Base-by-base conservation (phyloP, 1,139 yeast genomes). In the Geotrichum phurueaensis region DNA sequence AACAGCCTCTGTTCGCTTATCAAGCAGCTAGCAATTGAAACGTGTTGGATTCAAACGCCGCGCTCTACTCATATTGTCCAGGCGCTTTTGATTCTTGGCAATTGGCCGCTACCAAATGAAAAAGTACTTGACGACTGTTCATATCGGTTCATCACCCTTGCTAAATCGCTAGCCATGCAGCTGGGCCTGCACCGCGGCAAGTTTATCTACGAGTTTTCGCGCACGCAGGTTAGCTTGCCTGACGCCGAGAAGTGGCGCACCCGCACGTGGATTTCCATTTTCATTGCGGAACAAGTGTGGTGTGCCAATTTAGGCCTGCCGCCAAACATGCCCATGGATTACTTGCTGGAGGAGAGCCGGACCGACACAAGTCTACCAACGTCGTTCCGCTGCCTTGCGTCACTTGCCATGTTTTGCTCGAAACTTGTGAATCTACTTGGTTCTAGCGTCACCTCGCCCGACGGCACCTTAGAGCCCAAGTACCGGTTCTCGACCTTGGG, bases 211-310 rank as follows among this genome's bases (percentile, higher is more conserved):
- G 98, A 92, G 70, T 92, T 92, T 68, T 86, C 95, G 12, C 80
- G 98, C 68, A 89, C 94, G 31, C 98, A 92, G 71, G 95, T 89
- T 3, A 83, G 89, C 51, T 78, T 91, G 70, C 95, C 96, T 0
- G 91, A 91, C 73, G 94, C 97, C 3, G 97, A 90, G 67, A 86
- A 86, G 71, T 92, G 97, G 97, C 81, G 98, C 72, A 90, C 97
- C 0, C 79, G 97, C 66, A 84, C 96, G 0, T 92, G 97, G 97
- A 76, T 90, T 45, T 91, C 95, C 0, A 86, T 89, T 2, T 92
- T 89, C 72, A 87, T 91, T 70, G 81, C 89, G 61, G 97, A 91
- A 70, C 96, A 90, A 67, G 88, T 91, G 69, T 89, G 96, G 96
- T 87, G 96, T 15, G 88, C 96, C 18, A 84, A 86, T 52, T 76